Evolutionary conservation across 768 basidiomycete genomes (phyloP).

Genomic region (Coprinellus aureogranulatus): DNA sequence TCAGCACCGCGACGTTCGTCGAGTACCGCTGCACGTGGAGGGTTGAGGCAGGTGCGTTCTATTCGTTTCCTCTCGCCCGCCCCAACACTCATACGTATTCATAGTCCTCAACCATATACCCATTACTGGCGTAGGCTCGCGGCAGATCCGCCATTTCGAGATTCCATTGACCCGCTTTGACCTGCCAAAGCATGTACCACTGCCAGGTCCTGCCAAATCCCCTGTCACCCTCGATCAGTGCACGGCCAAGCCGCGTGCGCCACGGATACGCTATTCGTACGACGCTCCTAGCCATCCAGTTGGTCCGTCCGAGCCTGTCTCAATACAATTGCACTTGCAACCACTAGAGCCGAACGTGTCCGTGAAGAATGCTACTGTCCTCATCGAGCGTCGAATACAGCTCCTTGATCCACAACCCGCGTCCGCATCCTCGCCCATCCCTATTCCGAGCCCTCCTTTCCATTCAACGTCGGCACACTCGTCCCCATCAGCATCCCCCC

Average conservation of each 20-base stretch:
- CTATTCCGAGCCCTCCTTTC: background rate
- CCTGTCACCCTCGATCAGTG: slow-evolving; percentile 37
- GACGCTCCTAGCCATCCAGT: slow-evolving; percentile 55
- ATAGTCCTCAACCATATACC: slow-evolving; percentile 68
- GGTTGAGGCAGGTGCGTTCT: slow-evolving; percentile 69
- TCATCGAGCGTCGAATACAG: slow-evolving; percentile 70
- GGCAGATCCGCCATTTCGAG: slow-evolving; percentile 69
- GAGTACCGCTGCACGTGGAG: slow-evolving; percentile 82
- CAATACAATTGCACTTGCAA: slow-evolving; percentile 61
- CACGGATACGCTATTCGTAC: slow-evolving; percentile 59
- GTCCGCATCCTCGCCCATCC: background rate
- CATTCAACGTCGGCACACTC: slow-evolving; percentile 1
- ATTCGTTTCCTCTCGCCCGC: slow-evolving; percentile 10
- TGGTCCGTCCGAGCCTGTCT: slow-evolving; percentile 71
- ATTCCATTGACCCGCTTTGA: slow-evolving; percentile 72
- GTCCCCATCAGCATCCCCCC: slow-evolving; percentile 10
- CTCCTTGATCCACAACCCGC: slow-evolving; percentile 40
- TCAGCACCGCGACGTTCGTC: slow-evolving; percentile 69
- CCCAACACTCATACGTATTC: slow-evolving; percentile 14
- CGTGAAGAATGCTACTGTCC: slow-evolving; percentile 61
- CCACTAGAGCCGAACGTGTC: slow-evolving; percentile 55
- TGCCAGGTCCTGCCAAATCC: slow-evolving; percentile 24
- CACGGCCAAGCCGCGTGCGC: slow-evolving; percentile 55
- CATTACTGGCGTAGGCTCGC: slow-evolving; percentile 62
- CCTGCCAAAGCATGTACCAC: slow-evolving; percentile 42